phyloP scores from a whole-genome alignment of 768 basidiomycete species.

The Gloeopeniophorella convolvens region DNA sequence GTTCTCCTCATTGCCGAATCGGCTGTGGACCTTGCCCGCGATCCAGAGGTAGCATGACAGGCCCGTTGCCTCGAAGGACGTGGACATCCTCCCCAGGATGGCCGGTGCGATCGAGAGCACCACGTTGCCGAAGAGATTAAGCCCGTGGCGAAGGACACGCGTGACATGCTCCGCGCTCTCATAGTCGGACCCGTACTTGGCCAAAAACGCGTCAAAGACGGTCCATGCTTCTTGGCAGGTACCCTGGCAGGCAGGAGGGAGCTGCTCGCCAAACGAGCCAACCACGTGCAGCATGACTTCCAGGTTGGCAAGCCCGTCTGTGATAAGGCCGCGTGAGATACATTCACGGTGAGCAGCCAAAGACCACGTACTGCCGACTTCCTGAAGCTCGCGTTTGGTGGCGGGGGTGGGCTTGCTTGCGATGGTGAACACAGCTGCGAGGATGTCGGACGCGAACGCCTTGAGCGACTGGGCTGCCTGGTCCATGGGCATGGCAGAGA shows the following conservation, averaged over 20 bases:
- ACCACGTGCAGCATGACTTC: slow-evolving; percentile 88
- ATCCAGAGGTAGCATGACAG: slow-evolving; percentile 93
- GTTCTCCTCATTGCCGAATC: slow-evolving; percentile 66
- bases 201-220: slow-evolving; percentile 74
- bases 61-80: slow-evolving; percentile 72
- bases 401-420: slow-evolving; percentile 46
- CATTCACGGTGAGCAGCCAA: background rate
- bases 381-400: slow-evolving; percentile 65
- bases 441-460: slow-evolving; percentile 80
- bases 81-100: slow-evolving; percentile 67
- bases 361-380: slow-evolving; percentile 57
- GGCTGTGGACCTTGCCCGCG: slow-evolving; percentile 73
- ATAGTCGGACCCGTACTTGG: slow-evolving; percentile 70
- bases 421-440: slow-evolving; percentile 66
- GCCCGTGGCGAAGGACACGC: slow-evolving; percentile 75
- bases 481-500: slow-evolving; percentile 89
- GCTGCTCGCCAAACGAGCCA: slow-evolving; percentile 70
- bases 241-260: slow-evolving; percentile 73
- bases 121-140: slow-evolving; percentile 70
- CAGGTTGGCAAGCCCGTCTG: slow-evolving; percentile 86
- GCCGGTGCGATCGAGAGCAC: slow-evolving; percentile 63
- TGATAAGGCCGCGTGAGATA: slow-evolving; percentile 11
- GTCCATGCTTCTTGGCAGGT: slow-evolving; percentile 78
- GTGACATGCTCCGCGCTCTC: slow-evolving; percentile 78
- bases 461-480: slow-evolving; percentile 81